Base-by-base conservation (phyloP, 2,329 filamentous ascomycete species). In the Aureobasidium sp. region DNA sequence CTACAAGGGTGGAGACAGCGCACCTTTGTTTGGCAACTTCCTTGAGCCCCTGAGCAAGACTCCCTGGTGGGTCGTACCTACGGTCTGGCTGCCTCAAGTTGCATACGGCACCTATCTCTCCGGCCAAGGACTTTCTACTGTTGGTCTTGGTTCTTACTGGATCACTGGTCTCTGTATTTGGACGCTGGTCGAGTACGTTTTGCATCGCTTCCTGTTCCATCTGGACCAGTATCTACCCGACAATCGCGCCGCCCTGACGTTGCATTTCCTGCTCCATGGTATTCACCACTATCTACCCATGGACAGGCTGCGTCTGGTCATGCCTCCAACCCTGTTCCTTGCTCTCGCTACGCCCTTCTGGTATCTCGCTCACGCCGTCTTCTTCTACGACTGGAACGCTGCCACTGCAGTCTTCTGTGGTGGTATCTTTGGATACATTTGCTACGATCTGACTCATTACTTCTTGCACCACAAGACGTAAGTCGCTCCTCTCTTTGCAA, bases 261-360 rank as follows among this genome's bases (percentile, higher is more conserved):
- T 87, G 21, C 94, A 99, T 73, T 99, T 99, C 77, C 77, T 96
- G 42, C 88, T 99, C 27, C 94, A 99, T 69, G 94, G 94, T 64
- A 90, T 99, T 64, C 94, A 99, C 71, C 94, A 99, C 75, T 99
- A 97, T 75, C 83, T 99, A 4, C 94, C 94, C n/a, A 97, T 99
- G 94, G 94, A 99, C 77, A 93, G 87, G 71, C 93, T 96, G 69
- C 87, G 94, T 63, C 86, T 99, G 10, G 94, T 99, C 65, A 97
- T 99, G 94, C 94, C 94, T 1, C 94, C 94, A 0, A 84, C 90
- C 0, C 80, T 99, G 3, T 97, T 99, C 71, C 64, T 93, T 25
- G 81, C 83, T 13, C 85, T 99, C 21, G 93, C 93, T 6, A 81
- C 83, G 0, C 94, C 94, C 0, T 97, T 97, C 78, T 99, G 90